Evolutionary conservation across 2,329 filamentous ascomycete genomes (phyloP), one percentile per base, ranked within the genome.

Genomic region (Pseudogymnoascus pannorum): DNA sequence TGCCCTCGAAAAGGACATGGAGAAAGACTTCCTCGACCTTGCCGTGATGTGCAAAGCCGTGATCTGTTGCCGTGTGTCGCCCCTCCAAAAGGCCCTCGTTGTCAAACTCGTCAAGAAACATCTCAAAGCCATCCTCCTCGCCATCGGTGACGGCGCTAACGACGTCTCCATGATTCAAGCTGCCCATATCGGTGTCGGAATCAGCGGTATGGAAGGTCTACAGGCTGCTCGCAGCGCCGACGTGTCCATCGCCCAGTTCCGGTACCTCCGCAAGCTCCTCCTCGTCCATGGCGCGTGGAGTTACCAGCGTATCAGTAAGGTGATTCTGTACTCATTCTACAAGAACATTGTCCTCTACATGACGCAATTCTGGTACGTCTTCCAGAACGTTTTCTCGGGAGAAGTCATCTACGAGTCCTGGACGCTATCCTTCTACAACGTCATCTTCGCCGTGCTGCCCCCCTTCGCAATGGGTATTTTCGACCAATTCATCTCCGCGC

Each of bases 111-210:
- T 99, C 71, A 99, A 97, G 67, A 84, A 85, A 67, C 91, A 96
- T 73, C 84, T 94, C 67, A 90, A 97, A 72, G 86, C 91, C 11
- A 92, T 99, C 67, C 85, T 97, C 60, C 85, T 99, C 58, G 94
- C 94, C 59, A 97, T 99, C 73, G 94, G 94, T 67, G 94, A 99
- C 70, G 94, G 94, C 66, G 94, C 94, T 54, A 99, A 99, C 76
- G 94, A 99, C 71, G 94, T 99, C n/a, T 97, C 93, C 16, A 99
- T 99, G 94, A 99, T 99, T 61, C 94, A 99, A 78, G 94, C 94
- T 9, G 94, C 94, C 11, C 94, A 99, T 73, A 96, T 99, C 66
- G 94, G 94, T 66, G 91, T 99, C 48, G 94, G 94, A 75, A 99
- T 99, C 74, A 96, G 92, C 71, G 94, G 94, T 75, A 84, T 96